phyloP scores from a whole-genome alignment of 1,284 basidiomycete genomes.

The Ustilago vetiveriae region DNA sequence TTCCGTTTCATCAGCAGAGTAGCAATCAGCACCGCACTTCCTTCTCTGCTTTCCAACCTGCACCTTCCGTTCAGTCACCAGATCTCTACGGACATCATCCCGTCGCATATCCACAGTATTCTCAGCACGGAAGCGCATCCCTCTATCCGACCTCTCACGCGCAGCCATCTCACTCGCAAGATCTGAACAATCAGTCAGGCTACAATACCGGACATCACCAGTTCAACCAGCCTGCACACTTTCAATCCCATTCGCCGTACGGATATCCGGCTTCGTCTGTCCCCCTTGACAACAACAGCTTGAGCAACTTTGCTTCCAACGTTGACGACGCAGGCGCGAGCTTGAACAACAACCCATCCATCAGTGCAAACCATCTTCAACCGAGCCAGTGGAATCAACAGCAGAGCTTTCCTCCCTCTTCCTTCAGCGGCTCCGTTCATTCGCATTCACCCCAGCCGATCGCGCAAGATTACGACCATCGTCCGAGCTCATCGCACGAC shows the following conservation, averaged over 20 bases:
- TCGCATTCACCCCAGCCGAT: not conserved
- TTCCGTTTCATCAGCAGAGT: constrained; percentile 19
- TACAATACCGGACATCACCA: constrained; percentile 2
- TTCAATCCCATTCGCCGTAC: constrained; percentile 4
- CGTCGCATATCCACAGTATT: constrained; percentile 2
- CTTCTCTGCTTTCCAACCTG: constrained; percentile 1
- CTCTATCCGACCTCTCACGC: not conserved
- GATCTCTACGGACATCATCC: constrained; percentile 1
- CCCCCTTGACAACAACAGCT: not conserved
- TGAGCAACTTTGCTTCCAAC: constrained; percentile 1
- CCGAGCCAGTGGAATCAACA: constrained; percentile 12
- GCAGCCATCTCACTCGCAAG: not conserved
- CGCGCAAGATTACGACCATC: not conserved
- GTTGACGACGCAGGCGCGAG: constrained; percentile 6
- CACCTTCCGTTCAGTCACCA: not conserved
- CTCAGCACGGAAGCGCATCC: not conserved
- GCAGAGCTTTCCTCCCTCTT: not conserved
- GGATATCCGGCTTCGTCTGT: constrained; percentile 5
- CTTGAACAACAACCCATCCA: not conserved
- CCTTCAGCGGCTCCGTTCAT: not conserved
- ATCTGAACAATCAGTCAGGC: not conserved
- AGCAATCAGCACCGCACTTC: constrained; percentile 9
- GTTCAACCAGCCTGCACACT: not conserved
- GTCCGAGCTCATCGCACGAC: not conserved
- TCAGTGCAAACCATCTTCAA: constrained; percentile 4